A percentile compares a stretch with the other conserved stretches of the same genome.
Evolutionary conservation across 2,329 filamentous ascomycete species (phyloP).

Genomic region (Aspergillus flavus): DNA sequence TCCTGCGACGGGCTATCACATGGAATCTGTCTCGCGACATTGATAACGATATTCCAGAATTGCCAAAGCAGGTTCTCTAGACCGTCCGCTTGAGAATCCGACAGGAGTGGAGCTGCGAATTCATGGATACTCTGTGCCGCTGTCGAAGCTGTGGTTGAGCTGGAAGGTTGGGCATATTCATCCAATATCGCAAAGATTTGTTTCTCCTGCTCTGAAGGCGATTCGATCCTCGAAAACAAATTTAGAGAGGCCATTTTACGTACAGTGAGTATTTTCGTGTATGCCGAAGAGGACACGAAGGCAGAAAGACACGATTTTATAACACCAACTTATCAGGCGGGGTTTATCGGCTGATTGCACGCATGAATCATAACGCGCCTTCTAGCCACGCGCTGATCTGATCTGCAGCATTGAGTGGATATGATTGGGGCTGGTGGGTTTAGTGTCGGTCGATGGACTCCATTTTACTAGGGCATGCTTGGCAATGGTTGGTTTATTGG

Average conservation of each 20-base stretch:
- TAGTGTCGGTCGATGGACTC: not conserved
- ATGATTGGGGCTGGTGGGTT: not conserved
- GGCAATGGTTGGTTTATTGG: not conserved
- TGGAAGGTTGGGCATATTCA: conserved; percentile 7
- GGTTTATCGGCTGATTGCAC: not conserved
- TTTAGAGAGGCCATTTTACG: conserved; percentile 6
- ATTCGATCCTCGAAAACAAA: not conserved
- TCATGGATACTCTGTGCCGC: conserved; percentile 9
- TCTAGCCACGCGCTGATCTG: conserved; percentile 1
- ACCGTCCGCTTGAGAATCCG: not conserved
- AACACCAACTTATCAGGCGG: not conserved
- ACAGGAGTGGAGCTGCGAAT: not conserved
- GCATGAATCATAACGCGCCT: conserved; percentile 7
- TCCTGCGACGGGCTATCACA: conserved; percentile 12
- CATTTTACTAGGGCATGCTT: not conserved
- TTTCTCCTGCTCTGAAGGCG: not conserved
- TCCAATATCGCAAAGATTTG: conserved; percentile 4
- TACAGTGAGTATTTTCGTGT: not conserved
- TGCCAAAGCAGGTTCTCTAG: conserved; percentile 14
- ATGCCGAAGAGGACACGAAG: not conserved
- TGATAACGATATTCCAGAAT: conserved; percentile 8
- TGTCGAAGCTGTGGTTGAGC: conserved; percentile 1
- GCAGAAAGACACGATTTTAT: not conserved
- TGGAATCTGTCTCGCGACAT: conserved; percentile 13
- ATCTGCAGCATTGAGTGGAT: not conserved